phyloP scores from a whole-genome alignment of 2,329 filamentous ascomycete genomes.

The Phaeophleospora eucalypticola region DNA sequence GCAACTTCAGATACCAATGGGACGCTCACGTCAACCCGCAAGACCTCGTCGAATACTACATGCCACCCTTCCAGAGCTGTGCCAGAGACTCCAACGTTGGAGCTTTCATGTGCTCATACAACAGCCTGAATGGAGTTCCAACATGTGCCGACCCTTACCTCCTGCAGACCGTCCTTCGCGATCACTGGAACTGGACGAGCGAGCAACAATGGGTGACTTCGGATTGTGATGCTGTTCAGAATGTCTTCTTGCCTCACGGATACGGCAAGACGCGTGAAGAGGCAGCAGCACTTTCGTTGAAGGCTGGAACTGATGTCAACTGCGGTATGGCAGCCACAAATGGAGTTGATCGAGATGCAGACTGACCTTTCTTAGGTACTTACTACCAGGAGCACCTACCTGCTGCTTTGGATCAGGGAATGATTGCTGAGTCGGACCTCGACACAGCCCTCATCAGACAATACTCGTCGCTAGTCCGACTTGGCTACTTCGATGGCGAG shows the following conservation, averaged over 20 bases:
- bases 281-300: conserved; percentile 47
- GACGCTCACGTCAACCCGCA: conserved; percentile 56
- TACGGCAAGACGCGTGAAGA: conserved; percentile 41
- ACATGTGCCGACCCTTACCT: conserved; percentile 61
- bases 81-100: conserved; percentile 44
- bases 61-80: conserved; percentile 58
- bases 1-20: conserved; percentile 44
- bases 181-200: conserved; percentile 61
- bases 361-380: conserved; percentile 26
- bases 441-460: conserved; percentile 50
- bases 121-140: conserved; percentile 62
- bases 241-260: conserved; percentile 49
- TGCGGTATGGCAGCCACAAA: conserved; percentile 35
- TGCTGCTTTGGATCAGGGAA: conserved; percentile 39
- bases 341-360: not conserved
- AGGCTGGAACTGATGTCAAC: conserved; percentile 52
- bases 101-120: conserved; percentile 45
- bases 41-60: conserved; percentile 65
- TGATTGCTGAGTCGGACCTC: conserved; percentile 45
- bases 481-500: conserved; percentile 56
- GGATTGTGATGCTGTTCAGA: conserved; percentile 60
- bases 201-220: conserved; percentile 60
- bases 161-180: conserved; percentile 58
- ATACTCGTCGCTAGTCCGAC: conserved; percentile 52
- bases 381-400: conserved; percentile 47